These are phyloP conservation scores for Ceratocystis ficicola DNA, from an alignment of 2,329 filamentous ascomycete genomes.

Conservation along the genomic window DNA sequence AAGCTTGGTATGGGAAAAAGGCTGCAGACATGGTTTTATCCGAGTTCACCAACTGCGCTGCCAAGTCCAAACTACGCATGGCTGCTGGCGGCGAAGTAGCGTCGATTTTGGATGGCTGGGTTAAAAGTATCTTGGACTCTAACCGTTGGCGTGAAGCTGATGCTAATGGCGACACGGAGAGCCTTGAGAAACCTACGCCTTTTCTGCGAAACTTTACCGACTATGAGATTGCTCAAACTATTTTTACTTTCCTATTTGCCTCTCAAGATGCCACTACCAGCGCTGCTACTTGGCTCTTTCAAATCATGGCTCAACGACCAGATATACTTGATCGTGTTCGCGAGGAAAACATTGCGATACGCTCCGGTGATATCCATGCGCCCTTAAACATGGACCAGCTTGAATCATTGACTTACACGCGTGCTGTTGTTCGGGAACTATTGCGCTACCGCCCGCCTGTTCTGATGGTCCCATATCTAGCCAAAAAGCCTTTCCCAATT, in stretches of 20 bases:
- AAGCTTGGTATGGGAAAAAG: constrained; percentile 95
- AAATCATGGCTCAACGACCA: constrained; percentile 85
- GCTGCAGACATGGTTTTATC: constrained; percentile 81
- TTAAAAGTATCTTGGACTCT: constrained; percentile 77
- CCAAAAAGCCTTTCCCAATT: constrained; percentile 91
- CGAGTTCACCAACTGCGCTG: constrained; percentile 82
- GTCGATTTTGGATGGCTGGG: constrained; percentile 94
- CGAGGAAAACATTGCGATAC: constrained; percentile 71
- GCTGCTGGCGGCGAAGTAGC: constrained; percentile 71
- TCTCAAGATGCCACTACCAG: constrained; percentile 95
- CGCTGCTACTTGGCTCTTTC: constrained; percentile 89
- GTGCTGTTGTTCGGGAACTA: constrained; percentile 80
- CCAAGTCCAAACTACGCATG: constrained; percentile 89
- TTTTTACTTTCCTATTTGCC: constrained; percentile 95
- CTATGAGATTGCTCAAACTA: constrained; percentile 79
- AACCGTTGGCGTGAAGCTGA: constrained; percentile 68
- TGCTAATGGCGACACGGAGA: constrained; percentile 56
- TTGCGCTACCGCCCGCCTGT: constrained; percentile 92
- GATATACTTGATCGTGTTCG: constrained; percentile 81
- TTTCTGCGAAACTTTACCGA: constrained; percentile 79
- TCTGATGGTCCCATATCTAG: constrained; percentile 89
- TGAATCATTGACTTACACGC: constrained; percentile 79
- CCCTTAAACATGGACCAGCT: constrained; percentile 71
- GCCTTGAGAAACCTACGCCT: constrained; percentile 67
- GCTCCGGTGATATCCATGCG: constrained; percentile 61